A percentile compares a stretch with the other conserved stretches of the same genome.
These are phyloP conservation scores for Trametes polyzona DNA, from an alignment of 1,284 basidiomycete species.

Conservation along the genomic window DNA sequence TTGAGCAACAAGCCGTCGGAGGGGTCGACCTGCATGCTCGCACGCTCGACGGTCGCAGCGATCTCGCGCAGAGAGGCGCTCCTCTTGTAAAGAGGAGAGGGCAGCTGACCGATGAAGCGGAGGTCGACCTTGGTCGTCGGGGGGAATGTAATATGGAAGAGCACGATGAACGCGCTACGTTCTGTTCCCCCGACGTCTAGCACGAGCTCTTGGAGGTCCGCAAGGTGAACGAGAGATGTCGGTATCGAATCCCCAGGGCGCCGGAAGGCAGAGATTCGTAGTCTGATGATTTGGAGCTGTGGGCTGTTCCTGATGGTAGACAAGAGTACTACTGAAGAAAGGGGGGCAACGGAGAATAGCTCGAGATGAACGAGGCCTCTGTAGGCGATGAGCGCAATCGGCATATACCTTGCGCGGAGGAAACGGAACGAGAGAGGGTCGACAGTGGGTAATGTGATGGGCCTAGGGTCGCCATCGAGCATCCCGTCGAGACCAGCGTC, in stretches of 20 bases:
- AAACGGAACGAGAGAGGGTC: slow-evolving; percentile 9
- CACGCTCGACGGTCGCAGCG: slow-evolving; percentile 1
- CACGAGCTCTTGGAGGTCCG: slow-evolving; percentile 5
- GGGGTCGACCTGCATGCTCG: neutral
- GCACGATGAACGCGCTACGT: slow-evolving; percentile 5
- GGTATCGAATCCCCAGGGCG: neutral
- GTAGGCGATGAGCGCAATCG: slow-evolving; percentile 12
- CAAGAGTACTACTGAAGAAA: slow-evolving; percentile 9
- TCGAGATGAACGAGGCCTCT: slow-evolving; percentile 13
- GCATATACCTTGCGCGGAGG: neutral
- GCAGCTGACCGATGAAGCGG: neutral
- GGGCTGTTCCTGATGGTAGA: slow-evolving; percentile 11
- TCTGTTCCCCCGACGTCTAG: neutral
- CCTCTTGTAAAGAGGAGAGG: slow-evolving; percentile 1
- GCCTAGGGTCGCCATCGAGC: slow-evolving; percentile 1
- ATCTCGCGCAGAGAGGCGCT: slow-evolving; percentile 7
- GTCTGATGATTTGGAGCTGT: slow-evolving; percentile 1
- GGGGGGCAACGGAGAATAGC: slow-evolving; percentile 1
- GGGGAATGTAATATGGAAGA: slow-evolving; percentile 13
- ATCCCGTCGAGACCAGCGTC: neutral
- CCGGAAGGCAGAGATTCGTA: neutral
- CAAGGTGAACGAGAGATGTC: neutral
- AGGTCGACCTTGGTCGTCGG: slow-evolving; percentile 3
- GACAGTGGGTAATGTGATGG: neutral
- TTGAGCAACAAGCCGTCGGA: neutral